phyloP scores from a whole-genome alignment of 805 yeast species.

The Candida gorgasii region DNA sequence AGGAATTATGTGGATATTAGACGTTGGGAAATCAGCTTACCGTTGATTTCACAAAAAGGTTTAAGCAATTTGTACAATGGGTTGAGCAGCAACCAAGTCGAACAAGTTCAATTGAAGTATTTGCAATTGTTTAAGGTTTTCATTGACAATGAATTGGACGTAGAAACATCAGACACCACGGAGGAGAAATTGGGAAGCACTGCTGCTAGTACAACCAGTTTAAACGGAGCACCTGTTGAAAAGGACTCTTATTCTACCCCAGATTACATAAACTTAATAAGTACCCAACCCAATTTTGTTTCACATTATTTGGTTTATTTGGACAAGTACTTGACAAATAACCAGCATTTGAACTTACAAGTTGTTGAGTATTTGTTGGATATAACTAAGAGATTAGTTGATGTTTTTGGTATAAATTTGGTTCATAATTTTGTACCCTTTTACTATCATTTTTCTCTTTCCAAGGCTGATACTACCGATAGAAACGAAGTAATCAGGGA shows the following conservation, averaged over 20 bases:
- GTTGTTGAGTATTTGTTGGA: constrained; percentile 22
- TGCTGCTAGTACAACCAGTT: constrained; percentile 8
- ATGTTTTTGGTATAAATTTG: constrained; percentile 48
- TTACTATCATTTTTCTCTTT: constrained; percentile 43
- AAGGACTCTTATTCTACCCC: constrained; percentile 31
- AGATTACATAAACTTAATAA: constrained; percentile 43
- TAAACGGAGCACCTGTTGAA: constrained; percentile 15
- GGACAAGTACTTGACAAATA: constrained; percentile 30
- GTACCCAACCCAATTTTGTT: constrained; percentile 42
- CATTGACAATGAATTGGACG: constrained; percentile 31
- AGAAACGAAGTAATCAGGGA: constrained; percentile 21
- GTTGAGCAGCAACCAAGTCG: constrained; percentile 25
- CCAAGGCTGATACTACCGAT: not conserved
- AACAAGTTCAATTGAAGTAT: constrained; percentile 40
- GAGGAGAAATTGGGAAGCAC: constrained; percentile 5
- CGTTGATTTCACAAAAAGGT: constrained; percentile 19
- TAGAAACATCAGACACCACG: not conserved
- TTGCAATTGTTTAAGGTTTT: constrained; percentile 39
- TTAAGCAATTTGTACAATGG: constrained; percentile 21
- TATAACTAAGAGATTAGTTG: constrained; percentile 24
- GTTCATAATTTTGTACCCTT: constrained; percentile 46
- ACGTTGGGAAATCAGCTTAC: constrained; percentile 45
- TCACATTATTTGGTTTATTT: constrained; percentile 38
- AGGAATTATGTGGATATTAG: constrained; percentile 45
- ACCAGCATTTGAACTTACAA: constrained; percentile 23